phyloP scores from a whole-genome alignment of 495 filamentous ascomycete species.

The Alectoria sarmentosa region DNA sequence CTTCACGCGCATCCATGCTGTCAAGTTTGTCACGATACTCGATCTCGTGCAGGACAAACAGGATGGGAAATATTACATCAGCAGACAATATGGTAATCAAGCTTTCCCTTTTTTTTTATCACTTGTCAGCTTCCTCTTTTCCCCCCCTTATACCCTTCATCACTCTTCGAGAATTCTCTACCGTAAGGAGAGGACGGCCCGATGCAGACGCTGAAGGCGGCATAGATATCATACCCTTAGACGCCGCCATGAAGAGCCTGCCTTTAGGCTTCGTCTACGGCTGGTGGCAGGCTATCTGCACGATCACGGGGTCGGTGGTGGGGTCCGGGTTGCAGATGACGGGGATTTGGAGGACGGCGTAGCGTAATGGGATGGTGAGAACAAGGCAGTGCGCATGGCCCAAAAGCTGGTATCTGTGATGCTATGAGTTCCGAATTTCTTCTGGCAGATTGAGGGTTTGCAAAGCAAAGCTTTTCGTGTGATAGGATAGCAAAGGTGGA shows the following conservation, averaged over 20 bases:
- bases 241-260: background rate
- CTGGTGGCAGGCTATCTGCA: constrained; percentile 4
- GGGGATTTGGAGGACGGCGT: constrained; percentile 5
- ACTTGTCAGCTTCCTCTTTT: background rate
- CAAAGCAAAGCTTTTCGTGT: too few relatives aligned
- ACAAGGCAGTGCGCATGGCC: too few relatives aligned
- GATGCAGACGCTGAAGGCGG: background rate
- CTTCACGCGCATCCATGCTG: background rate
- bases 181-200: too few relatives aligned
- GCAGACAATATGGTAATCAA: background rate
- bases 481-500: background rate
- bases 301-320: constrained; percentile 3
- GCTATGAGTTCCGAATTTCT: background rate
- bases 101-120: background rate
- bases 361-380: background rate
- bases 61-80: constrained; percentile 5
- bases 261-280: constrained; percentile 13
- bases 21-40: constrained; percentile 2
- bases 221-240: constrained; percentile 1
- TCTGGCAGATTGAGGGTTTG: too few relatives aligned
- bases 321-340: background rate
- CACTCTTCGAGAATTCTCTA: too few relatives aligned
- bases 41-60: background rate
- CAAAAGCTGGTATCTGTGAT: background rate
- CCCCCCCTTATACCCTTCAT: too few relatives aligned